Evolutionary conservation across 257 asterid species (phyloP), one percentile per base, ranked within the genome.

Genomic region (Ilex asprella): DNA sequence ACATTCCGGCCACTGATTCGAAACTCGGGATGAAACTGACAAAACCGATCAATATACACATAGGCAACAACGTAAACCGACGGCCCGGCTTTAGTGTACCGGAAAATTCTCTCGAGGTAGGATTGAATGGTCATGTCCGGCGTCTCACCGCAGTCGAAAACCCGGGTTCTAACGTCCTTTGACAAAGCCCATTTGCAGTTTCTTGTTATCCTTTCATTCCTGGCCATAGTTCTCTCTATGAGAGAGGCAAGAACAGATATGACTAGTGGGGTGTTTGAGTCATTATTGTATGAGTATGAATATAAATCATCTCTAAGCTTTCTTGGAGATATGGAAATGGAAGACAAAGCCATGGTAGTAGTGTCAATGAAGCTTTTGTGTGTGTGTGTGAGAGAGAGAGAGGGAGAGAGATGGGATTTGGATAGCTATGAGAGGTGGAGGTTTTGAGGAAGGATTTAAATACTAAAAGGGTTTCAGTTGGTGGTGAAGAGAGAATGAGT

Each of bases 211-310:
- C 98, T 86, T 39, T 76, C 69, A 30, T 89, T 92, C 62, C 99
- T 78, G 0, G 93, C 82, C 51, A 92, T 2, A 5, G 88, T 86
- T 67, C 99, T 77, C 30, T 89, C 99, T 2, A 92, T 89, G 1
- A 92, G 75, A 16, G 99, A 92, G 16, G 99, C 90, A 52, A 92
- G 84, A 59, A 92, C 99, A 1, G 95, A 89, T n/a, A 92, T 85
- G 50, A 88, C 99, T 30, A 83, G 55, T 29, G 99, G 99, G 35
- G 78, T 78, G 54, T 63, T 77, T 9, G 91, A 73, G 58, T 78
- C 76, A 59, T 84, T 61, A 51, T 75, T 60, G 69, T 86, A 78
- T 1, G 98, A 76, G 60, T 75, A 78, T 6, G 85, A 86, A 61
- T 92, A 81, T 3, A 91, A 83, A 76, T 92, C 98, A 52, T 69